Evolutionary conservation across 2,329 filamentous ascomycete genomes (phyloP), one percentile per base, ranked within the genome.

Genomic region (Penicillium freii): DNA sequence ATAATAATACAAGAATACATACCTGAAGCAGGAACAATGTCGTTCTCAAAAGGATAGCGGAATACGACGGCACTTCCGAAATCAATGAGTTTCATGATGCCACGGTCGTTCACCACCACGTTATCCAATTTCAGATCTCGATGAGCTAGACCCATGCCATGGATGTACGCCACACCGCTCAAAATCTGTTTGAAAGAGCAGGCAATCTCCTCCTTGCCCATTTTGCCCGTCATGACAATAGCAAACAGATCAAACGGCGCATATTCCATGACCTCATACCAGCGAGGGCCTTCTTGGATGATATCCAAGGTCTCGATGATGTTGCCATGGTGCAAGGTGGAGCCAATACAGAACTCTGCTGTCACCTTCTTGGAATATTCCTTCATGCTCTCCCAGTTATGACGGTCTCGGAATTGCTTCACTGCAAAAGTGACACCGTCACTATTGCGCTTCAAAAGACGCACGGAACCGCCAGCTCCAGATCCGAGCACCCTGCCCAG

Each of bases 241-340:
- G 94, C 94, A 72, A 99, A 99, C 31, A 99, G 82, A 73, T 99
- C 94, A 70, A 82, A 99, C 0, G 94, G 94, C 11, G 92, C 94
- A 70, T 96, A 99, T 72, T 99, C 94, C 94, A 99, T 99, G 42
- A 99, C 94, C 71, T 97, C 93, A 69, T 92, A 99, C 91, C 94
- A 99, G 63, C 89, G 92, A 50, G 86, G 87, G 75, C 93, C 94
- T 76, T 99, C 94, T 65, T 95, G 90, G 11, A 99, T 86, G 62
- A 99, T 96, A 74, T 99, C 94, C 64, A 99, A 83, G 1, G 94
- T 97, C 75, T 99, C 94, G 68, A 99, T 97, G 66, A 99, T 92
- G 72, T 99, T 99, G 67, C 94, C 93, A 69, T 99, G 94, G 69
- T 97, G 94, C 38, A 99, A 80, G 0, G 94, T 97, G 3, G 93